Evolutionary conservation across 192 early-diverging fungal genomes (phyloP), one percentile per base, ranked within the genome.

Genomic region (Coemansia aciculifera): DNA sequence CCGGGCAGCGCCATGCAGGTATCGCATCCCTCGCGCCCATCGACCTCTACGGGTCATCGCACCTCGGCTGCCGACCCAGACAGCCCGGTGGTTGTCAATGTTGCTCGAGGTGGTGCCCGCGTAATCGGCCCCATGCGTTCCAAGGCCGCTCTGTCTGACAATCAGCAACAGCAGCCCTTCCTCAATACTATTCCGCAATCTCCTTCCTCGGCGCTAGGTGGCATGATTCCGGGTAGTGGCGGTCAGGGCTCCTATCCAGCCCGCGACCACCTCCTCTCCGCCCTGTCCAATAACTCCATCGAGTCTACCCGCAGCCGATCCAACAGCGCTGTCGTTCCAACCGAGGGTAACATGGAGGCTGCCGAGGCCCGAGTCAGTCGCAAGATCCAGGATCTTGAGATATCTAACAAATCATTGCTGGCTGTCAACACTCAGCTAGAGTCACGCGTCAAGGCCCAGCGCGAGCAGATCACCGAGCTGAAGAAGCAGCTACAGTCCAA

Each of bases 381-480:
- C 40, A 79, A 77, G 66, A 73, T 84, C 49, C 78, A 84, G 39
- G 83, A 84, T 59, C 70, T 84, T 31, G 75, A 84, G 64, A 84
- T 84, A 19, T 77, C 83, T 0, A 84, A 84, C 72, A 70, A 64
- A 56, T 84, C 83, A 39, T 70, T 84, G 48, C 27, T 84, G 67
- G 74, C 74, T 17, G 74, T 84, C 54, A 84, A 80, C 66, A 42
- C 78, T 23, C 74, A 77, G 60, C 78, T 80, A 4, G 83, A 84
- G 63, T 67, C 72, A 43, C 74, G 78, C 24, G 72, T 84, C 52
- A 73, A 76, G 65, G 40, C 71, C 15, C 83, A 84, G 63, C 68
- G 77, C 39, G 71, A 84, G 36, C 51, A 74, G 31, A 84, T 84
- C 49, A 57, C 32, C 56, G 78, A 79, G 39, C 75, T 84, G 27